Evolutionary conservation across 768 basidiomycete species (phyloP).

Genomic region (Macrolepiota dolichaula): DNA sequence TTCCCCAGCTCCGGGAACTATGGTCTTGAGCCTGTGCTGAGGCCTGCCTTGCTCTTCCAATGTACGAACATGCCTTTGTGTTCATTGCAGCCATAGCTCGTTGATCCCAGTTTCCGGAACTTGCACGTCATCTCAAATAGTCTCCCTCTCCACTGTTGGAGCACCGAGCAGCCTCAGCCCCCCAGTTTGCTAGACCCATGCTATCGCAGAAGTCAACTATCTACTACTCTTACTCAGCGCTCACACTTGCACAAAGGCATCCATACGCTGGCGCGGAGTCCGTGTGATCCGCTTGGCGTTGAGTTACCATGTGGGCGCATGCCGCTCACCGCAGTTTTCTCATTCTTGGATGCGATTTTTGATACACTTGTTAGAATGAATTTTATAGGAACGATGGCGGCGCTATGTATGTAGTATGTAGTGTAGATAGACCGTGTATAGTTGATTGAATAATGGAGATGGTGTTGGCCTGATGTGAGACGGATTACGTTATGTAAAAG

Average conservation of each 20-base stretch:
- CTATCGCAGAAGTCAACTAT: background rate
- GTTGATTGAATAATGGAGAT: too few relatives aligned
- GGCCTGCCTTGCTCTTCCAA: background rate
- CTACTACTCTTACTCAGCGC: background rate
- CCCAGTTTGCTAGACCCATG: background rate
- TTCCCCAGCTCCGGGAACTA: background rate
- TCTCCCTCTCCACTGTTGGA: background rate
- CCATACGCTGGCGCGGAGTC: background rate
- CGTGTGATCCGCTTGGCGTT: background rate
- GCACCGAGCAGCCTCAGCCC: background rate
- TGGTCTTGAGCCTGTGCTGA: conserved; percentile 1
- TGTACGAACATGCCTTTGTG: background rate
- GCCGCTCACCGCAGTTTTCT: background rate
- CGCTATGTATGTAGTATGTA: too few relatives aligned
- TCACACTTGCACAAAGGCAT: background rate
- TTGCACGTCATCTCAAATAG: background rate
- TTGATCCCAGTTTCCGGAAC: conserved; percentile 1
- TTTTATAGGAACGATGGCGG: too few relatives aligned
- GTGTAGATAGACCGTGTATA: too few relatives aligned
- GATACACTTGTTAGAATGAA: background rate
- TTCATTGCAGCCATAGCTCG: background rate
- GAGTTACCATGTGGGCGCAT: background rate
- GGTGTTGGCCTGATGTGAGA: background rate
- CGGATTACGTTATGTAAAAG: background rate
- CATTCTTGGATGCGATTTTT: background rate